A percentile compares a stretch with the other conserved stretches of the same genome.
Conservation (phyloP, 2,329 filamentous ascomycete genomes). For the Calonectria leucothoes region DNA sequence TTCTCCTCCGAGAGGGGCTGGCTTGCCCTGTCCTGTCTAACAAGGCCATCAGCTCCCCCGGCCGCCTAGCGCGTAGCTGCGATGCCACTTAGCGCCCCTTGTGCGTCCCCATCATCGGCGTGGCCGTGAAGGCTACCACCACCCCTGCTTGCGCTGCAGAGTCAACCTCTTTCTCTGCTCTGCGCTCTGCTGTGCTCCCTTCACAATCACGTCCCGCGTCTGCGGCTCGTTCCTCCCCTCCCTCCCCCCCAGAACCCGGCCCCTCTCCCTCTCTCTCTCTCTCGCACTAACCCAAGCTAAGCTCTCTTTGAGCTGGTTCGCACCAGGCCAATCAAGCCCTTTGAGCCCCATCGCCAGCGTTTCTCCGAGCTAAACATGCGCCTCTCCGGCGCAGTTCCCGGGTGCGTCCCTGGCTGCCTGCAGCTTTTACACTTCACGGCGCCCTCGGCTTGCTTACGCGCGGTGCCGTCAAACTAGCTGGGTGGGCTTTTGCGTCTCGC, state of each 20-base stretch:
- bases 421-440: neutral
- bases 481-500: slow-evolving; percentile 9
- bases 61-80: slow-evolving; percentile 34
- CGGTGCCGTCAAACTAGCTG: neutral
- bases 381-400: slow-evolving; percentile 5
- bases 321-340: slow-evolving; percentile 4
- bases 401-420: neutral
- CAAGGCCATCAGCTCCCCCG: slow-evolving; percentile 37
- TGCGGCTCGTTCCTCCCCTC: neutral
- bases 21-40: slow-evolving; percentile 1
- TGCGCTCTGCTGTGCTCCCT: too few relatives aligned
- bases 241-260: neutral
- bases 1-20: neutral
- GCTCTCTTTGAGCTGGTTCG: neutral
- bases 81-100: slow-evolving; percentile 20
- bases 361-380: neutral
- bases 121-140: slow-evolving; percentile 24
- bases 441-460: slow-evolving; percentile 9
- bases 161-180: neutral
- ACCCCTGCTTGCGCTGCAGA: slow-evolving; percentile 1
- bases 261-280: neutral
- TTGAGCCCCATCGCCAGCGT: neutral
- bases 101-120: slow-evolving; percentile 24
- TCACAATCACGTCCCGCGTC: neutral
- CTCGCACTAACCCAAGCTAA: too few relatives aligned